Percentiles rank a stretch among this genome's conserved stretches.
phyloP scores from a whole-genome alignment of 192 early-diverging fungal genomes.

The Coemansia sp. region DNA sequence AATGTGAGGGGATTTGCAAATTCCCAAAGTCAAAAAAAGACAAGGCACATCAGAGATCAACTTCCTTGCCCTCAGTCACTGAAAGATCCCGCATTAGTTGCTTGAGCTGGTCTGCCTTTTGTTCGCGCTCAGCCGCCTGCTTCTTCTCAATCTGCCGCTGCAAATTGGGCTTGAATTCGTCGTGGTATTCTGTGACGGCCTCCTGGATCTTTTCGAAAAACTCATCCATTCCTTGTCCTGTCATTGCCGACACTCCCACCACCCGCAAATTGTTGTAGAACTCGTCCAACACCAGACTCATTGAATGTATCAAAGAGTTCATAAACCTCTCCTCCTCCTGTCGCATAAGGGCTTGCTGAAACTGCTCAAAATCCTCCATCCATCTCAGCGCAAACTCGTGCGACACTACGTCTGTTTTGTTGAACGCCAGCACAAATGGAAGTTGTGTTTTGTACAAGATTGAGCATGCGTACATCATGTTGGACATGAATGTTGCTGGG shows the following conservation, averaged over 20 bases:
- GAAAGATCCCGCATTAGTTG: slow-evolving; percentile 89
- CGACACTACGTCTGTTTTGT: slow-evolving; percentile 90
- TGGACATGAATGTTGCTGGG: slow-evolving; percentile 97
- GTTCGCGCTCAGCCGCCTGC: slow-evolving; percentile 58
- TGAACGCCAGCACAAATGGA: slow-evolving; percentile 94
- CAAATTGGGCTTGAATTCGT: slow-evolving; percentile 83
- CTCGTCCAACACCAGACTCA: slow-evolving; percentile 96
- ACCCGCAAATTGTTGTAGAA: slow-evolving; percentile 84
- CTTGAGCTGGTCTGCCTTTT: slow-evolving; percentile 69
- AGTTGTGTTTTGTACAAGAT: slow-evolving; percentile 98
- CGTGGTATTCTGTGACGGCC: slow-evolving; percentile 80
- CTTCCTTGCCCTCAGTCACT: slow-evolving; percentile 55
- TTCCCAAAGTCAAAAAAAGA: background rate
- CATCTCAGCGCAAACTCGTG: slow-evolving; percentile 90
- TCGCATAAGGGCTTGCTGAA: slow-evolving; percentile 79
- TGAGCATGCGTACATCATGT: slow-evolving; percentile 96
- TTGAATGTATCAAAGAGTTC: slow-evolving; percentile 88
- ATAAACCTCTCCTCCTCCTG: slow-evolving; percentile 82
- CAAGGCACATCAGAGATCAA: slow-evolving; percentile 11
- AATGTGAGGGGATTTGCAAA: background rate
- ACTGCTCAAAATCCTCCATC: slow-evolving; percentile 96
- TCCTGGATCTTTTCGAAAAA: slow-evolving; percentile 82
- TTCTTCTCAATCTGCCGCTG: slow-evolving; percentile 70
- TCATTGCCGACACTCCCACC: slow-evolving; percentile 88
- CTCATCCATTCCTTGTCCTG: slow-evolving; percentile 88